phyloP scores from a whole-genome alignment of 2,329 filamentous ascomycete species.

The Ceratocystis cacaofunesta region DNA sequence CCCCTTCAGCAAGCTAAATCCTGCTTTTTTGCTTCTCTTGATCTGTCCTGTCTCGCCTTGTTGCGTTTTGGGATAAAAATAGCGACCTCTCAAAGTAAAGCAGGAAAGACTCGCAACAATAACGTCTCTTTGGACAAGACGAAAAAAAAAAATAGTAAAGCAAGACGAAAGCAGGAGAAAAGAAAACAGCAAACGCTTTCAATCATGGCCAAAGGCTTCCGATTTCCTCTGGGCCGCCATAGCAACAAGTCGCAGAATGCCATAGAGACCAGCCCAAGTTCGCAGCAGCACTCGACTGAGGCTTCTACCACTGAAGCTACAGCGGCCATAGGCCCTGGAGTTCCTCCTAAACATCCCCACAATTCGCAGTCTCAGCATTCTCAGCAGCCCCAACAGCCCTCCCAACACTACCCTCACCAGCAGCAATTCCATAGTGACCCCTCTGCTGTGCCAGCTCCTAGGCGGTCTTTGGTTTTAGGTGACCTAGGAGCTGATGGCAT shows the following conservation, averaged over 20 bases:
- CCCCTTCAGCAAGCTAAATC: not conserved
- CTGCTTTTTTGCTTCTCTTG: not conserved
- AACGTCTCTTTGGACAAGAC: not conserved
- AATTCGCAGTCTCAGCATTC: slow-evolving; percentile 18
- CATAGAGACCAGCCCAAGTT: slow-evolving; percentile 5
- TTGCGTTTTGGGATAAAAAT: slow-evolving; percentile 4
- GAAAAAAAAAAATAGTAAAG: not conserved
- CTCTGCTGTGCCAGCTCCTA: not conserved
- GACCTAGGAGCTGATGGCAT: not conserved
- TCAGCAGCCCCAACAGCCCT: slow-evolving; percentile 19
- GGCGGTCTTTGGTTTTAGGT: not conserved
- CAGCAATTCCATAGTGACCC: slow-evolving; percentile 2
- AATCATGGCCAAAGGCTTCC: slow-evolving; percentile 12
- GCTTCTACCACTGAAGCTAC: not conserved
- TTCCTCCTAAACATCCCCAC: not conserved
- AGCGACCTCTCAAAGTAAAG: not conserved
- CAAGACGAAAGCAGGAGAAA: not conserved
- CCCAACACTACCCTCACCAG: slow-evolving; percentile 19
- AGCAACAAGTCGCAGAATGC: slow-evolving; percentile 13
- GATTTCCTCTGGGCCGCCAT: slow-evolving; percentile 7
- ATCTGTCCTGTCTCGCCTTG: not conserved
- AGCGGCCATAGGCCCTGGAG: slow-evolving; percentile 19
- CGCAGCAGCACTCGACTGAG: not conserved
- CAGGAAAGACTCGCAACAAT: not conserved
- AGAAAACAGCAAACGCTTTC: not conserved